phyloP scores from a whole-genome alignment of 2,329 filamentous ascomycete genomes.

The Pseudogymnoascus sp. region DNA sequence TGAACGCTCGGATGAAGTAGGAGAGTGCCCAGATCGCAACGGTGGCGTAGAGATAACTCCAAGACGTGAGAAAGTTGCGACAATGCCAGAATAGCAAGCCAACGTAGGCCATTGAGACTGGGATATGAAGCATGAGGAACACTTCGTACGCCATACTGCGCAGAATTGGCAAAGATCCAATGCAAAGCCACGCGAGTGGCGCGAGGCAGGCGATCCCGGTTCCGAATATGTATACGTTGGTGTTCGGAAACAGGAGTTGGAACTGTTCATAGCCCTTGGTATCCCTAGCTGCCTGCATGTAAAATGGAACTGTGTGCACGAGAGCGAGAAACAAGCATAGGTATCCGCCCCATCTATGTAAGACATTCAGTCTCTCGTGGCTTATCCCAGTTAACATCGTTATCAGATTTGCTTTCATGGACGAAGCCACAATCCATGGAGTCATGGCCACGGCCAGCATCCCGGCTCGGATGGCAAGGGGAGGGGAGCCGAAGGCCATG shows the following conservation, averaged over 20 bases:
- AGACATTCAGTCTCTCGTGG: slow-evolving; percentile 82
- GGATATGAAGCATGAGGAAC: slow-evolving; percentile 75
- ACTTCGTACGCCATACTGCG: slow-evolving; percentile 73
- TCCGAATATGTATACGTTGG: slow-evolving; percentile 67
- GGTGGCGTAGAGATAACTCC: slow-evolving; percentile 79
- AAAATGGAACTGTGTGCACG: slow-evolving; percentile 82
- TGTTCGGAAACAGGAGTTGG: slow-evolving; percentile 55
- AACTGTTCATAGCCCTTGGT: slow-evolving; percentile 65
- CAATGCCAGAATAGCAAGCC: slow-evolving; percentile 92
- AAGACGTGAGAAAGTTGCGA: slow-evolving; percentile 82
- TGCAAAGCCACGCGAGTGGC: slow-evolving; percentile 72
- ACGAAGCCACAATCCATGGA: slow-evolving; percentile 83
- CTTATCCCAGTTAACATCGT: slow-evolving; percentile 80
- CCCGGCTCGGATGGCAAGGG: slow-evolving; percentile 74
- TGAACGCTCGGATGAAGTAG: slow-evolving; percentile 66
- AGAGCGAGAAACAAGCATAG: slow-evolving; percentile 74
- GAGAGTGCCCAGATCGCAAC: slow-evolving; percentile 69
- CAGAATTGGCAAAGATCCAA: slow-evolving; percentile 73
- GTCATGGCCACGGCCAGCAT: slow-evolving; percentile 90
- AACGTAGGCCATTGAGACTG: slow-evolving; percentile 70
- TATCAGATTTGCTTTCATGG: slow-evolving; percentile 84
- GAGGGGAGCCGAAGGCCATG: slow-evolving; percentile 79
- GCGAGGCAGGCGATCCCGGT: slow-evolving; percentile 75
- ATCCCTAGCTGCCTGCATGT: slow-evolving; percentile 79
- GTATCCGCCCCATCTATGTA: slow-evolving; percentile 88